These are phyloP conservation scores for Barnettozyma botsteinii DNA, from an alignment of 805 yeast genomes.

Conservation along the genomic window DNA sequence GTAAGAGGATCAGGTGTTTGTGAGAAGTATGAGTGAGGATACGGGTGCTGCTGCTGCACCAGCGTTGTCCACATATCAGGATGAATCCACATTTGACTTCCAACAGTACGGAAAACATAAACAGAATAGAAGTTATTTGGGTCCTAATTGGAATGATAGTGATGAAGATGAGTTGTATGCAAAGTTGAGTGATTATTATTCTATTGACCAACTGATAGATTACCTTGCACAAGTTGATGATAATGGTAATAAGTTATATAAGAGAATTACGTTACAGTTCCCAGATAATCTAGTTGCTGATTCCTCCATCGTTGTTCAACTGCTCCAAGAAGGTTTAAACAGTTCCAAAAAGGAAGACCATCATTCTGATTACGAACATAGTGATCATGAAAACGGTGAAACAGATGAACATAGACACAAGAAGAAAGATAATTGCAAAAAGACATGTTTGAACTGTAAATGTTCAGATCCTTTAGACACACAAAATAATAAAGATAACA, in stretches of 20 bases:
- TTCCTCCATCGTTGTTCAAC: constrained; percentile 62
- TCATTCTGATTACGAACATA: not conserved
- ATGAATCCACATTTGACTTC: constrained; percentile 48
- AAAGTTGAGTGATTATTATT: constrained; percentile 47
- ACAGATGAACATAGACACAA: constrained; percentile 1
- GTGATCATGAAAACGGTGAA: not conserved
- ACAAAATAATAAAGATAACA: not conserved
- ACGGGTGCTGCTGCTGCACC: constrained; percentile 46
- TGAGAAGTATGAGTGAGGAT: constrained; percentile 1
- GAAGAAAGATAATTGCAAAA: constrained; percentile 16
- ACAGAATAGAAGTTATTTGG: constrained; percentile 28
- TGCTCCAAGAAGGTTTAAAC: constrained; percentile 34
- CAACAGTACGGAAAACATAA: constrained; percentile 32
- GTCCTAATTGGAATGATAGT: constrained; percentile 21
- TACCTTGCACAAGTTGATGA: constrained; percentile 32
- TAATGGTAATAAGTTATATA: constrained; percentile 29
- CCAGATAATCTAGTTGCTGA: constrained; percentile 80
- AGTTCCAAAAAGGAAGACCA: constrained; percentile 1
- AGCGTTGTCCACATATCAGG: constrained; percentile 67
- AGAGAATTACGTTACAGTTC: constrained; percentile 75
- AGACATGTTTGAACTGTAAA: constrained; percentile 20
- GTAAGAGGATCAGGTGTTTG: not conserved
- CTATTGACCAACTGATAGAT: constrained; percentile 40
- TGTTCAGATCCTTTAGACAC: constrained; percentile 20
- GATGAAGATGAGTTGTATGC: not conserved